phyloP scores from a whole-genome alignment of 2,329 filamentous ascomycete species.

The Esteya vermicola region DNA sequence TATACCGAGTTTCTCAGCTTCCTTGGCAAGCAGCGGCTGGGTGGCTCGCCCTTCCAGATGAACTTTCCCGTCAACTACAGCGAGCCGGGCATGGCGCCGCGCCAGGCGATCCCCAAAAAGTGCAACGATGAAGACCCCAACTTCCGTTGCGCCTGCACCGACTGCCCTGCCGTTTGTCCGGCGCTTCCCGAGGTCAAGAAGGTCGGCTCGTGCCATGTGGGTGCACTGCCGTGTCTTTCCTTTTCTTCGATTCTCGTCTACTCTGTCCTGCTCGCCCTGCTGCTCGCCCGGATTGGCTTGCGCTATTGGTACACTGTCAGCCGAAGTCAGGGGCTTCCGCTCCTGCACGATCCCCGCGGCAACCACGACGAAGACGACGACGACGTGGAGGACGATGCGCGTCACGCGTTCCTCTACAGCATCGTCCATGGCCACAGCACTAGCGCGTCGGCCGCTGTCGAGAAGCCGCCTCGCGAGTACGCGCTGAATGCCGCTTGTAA shows the following conservation, averaged over 20 bases:
- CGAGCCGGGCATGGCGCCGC: constrained; percentile 56
- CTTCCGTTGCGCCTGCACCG: constrained; percentile 85
- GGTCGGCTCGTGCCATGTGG: constrained; percentile 63
- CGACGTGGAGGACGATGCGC: constrained; percentile 71
- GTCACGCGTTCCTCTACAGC: constrained; percentile 15
- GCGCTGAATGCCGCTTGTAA: constrained; percentile 74
- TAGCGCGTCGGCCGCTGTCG: background rate
- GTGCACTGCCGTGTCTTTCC: constrained; percentile 78
- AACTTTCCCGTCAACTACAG: constrained; percentile 61
- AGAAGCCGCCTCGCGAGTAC: constrained; percentile 57
- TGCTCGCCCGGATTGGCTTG: constrained; percentile 59
- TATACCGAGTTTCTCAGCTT: constrained; percentile 82
- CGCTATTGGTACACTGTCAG: constrained; percentile 31
- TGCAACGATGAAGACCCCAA: constrained; percentile 81
- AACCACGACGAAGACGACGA: constrained; percentile 61
- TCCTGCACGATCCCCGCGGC: constrained; percentile 69
- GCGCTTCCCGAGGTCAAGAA: constrained; percentile 63
- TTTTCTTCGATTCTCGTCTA: constrained; percentile 87
- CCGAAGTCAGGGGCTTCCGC: constrained; percentile 59
- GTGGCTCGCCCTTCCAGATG: constrained; percentile 96
- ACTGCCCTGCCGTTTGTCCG: constrained; percentile 78
- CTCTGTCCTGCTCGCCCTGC: constrained; percentile 55
- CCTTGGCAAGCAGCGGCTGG: constrained; percentile 75
- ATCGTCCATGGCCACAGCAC: background rate
- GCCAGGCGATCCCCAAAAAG: constrained; percentile 60